Evolutionary conservation across 2,329 filamentous ascomycete species (phyloP).

Genomic region (Aschersonia sp.): DNA sequence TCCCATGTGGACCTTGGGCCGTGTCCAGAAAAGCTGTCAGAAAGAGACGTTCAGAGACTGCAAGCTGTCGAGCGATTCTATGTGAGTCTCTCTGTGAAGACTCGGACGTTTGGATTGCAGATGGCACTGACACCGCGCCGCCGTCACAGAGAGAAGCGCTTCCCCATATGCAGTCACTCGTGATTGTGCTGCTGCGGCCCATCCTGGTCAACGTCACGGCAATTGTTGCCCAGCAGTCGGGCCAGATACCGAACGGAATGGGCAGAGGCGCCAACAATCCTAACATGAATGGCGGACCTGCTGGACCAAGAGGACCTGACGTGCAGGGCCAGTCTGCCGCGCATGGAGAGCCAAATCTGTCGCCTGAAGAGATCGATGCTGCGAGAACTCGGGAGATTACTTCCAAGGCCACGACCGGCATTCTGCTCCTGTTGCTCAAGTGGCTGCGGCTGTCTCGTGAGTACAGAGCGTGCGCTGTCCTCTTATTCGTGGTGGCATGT

Average conservation of each 20-base stretch:
- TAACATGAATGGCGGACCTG: conserved; percentile 24
- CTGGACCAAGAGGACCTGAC: conserved; percentile 15
- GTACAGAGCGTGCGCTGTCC: conserved; percentile 14
- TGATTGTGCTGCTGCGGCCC: conserved; percentile 83
- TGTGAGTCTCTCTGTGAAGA: conserved; percentile 35
- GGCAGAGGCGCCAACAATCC: conserved; percentile 20
- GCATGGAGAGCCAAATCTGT: conserved; percentile 29
- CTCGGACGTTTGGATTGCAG: neutral
- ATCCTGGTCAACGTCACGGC: conserved; percentile 78
- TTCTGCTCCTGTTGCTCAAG: conserved; percentile 76
- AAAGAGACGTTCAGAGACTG: conserved; percentile 49
- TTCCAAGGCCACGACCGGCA: conserved; percentile 81
- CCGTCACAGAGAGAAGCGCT: conserved; percentile 50
- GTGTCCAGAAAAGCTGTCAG: conserved; percentile 27
- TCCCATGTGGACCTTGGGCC: conserved; percentile 31
- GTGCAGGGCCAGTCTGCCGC: conserved; percentile 15
- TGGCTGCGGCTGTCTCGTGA: conserved; percentile 92
- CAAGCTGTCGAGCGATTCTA: conserved; percentile 72
- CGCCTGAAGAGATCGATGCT: conserved; percentile 67
- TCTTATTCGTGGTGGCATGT: neutral
- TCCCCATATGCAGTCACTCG: conserved; percentile 78
- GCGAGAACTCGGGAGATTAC: conserved; percentile 74
- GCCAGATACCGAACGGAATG: conserved; percentile 24
- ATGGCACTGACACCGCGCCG: neutral
- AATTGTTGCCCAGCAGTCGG: conserved; percentile 50